phyloP scores from a whole-genome alignment of 306 rosid species.

The Glycine soja region DNA sequence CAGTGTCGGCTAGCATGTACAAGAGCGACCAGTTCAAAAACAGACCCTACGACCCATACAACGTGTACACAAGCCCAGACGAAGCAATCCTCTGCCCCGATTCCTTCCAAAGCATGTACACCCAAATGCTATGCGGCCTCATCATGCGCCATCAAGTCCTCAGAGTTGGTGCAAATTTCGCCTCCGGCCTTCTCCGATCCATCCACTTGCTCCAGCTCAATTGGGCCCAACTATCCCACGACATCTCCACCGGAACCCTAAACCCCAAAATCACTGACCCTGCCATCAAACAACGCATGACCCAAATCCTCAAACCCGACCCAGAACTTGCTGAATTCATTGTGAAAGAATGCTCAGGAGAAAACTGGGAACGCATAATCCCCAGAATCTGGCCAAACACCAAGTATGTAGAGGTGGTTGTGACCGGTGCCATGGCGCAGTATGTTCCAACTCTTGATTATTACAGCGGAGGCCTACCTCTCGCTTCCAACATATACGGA shows the following conservation, averaged over 20 bases:
- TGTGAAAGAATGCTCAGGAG: slow-evolving; percentile 51
- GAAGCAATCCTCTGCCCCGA: too few relatives aligned
- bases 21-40: too few relatives aligned
- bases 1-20: too few relatives aligned
- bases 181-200: slow-evolving; percentile 89
- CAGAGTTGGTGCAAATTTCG: slow-evolving; percentile 79
- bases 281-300: slow-evolving; percentile 52
- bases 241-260: too few relatives aligned
- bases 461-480: slow-evolving; percentile 71
- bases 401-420: slow-evolving; percentile 77
- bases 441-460: slow-evolving; percentile 75
- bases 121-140: too few relatives aligned
- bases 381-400: slow-evolving; percentile 86
- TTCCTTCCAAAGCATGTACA: too few relatives aligned
- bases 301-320: slow-evolving; percentile 56
- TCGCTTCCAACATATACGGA: slow-evolving; percentile 77
- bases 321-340: slow-evolving; percentile 60
- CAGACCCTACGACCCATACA: slow-evolving; percentile 40
- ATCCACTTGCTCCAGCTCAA: too few relatives aligned
- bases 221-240: too few relatives aligned
- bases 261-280: background rate
- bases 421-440: slow-evolving; percentile 93
- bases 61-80: slow-evolving; percentile 43
- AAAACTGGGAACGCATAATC: slow-evolving; percentile 70
- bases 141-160: slow-evolving; percentile 69